Base-by-base conservation (phyloP, 169 alveolate genomes). In the Plasmodium sp. region DNA sequence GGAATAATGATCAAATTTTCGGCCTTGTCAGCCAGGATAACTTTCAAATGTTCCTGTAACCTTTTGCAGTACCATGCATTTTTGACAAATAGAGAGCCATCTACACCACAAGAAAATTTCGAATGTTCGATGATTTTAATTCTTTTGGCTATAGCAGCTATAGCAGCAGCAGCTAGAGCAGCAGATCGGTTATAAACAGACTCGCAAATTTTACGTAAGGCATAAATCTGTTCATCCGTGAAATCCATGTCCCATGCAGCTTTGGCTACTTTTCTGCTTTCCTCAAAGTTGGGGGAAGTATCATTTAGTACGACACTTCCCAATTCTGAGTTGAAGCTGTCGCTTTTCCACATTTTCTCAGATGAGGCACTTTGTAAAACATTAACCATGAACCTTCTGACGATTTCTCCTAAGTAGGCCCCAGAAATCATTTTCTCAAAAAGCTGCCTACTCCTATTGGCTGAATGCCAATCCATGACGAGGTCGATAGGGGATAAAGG, bases 361-460 rank as follows among this genome's bases (percentile, higher is more conserved):
- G 99, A 98, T 2, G 99, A 97, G 56, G 85, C 85, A 80, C 96
- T 96, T 43, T 96, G 96, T 36, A 98, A 94, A 67, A 96, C 96
- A 51, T 92, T 82, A 41, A 97, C 84, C 93, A 97, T 95, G 67
- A 93, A 84, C 74, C 97, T 92, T 36, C 99, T 96, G 33, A 96
- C 97, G 22, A 98, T 94, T 73, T 98, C 99, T 2, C 99, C 99
- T 62, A 98, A 83, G 96, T 98, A 98, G 41, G 98, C 98, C 10
- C 99, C 99, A 2, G 98, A 94, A 33, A 97, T 95, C 96, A 98
- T 92, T 80, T 98, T 98, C 95, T 98, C 99, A 92, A 97, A 95
- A 51, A 72, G 83, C 56, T 98, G 98, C 31, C 98, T 92, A 41
- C 99, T 99, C 18, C 97, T 88, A 94, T 97, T 97, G 33, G 97